These are phyloP conservation scores for Pyrenochaeta sp. DNA, from an alignment of 2,329 filamentous ascomycete species.

Conservation along the genomic window DNA sequence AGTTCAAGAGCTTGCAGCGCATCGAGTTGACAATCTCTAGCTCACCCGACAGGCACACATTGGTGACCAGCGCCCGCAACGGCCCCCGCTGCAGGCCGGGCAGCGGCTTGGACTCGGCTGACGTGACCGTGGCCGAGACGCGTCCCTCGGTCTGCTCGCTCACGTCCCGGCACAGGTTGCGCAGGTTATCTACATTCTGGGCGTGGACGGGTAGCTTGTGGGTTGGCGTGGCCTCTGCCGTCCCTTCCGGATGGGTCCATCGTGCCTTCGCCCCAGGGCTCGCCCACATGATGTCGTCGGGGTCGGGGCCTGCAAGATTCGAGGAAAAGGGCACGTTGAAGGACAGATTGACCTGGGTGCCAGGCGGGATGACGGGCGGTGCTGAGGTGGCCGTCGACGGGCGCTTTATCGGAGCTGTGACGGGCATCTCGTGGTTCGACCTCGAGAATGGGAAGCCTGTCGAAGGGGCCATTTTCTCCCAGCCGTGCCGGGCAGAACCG, in stretches of 20 bases:
- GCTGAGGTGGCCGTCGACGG: constrained; percentile 55
- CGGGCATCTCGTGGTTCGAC: constrained; percentile 64
- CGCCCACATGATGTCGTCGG: constrained; percentile 93
- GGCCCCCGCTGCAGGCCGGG: constrained; percentile 61
- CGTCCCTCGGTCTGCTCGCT: constrained; percentile 70
- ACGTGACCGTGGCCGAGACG: constrained; percentile 83
- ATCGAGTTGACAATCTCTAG: constrained; percentile 89
- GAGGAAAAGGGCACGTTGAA: constrained; percentile 98
- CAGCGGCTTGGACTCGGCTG: constrained; percentile 75
- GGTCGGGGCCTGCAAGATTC: constrained; percentile 89
- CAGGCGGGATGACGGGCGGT: constrained; percentile 73
- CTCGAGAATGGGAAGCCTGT: constrained; percentile 69
- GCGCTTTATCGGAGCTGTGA: constrained; percentile 64
- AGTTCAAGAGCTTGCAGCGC: constrained; percentile 86
- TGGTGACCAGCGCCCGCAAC: constrained; percentile 68
- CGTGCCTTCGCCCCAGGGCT: constrained; percentile 85
- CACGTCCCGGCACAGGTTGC: constrained; percentile 82
- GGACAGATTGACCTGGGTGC: constrained; percentile 85
- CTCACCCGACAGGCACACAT: constrained; percentile 89
- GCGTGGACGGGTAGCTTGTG: constrained; percentile 92
- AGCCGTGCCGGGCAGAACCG: constrained; percentile 71
- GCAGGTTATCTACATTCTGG: constrained; percentile 82
- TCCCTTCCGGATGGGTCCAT: constrained; percentile 92
- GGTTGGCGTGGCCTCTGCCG: constrained; percentile 82
- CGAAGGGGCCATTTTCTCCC: constrained; percentile 71